Percentiles rank a stretch among this genome's conserved stretches.
Conservation (phyloP, 768 basidiomycete genomes). For the Lactifluus subvellereus region DNA sequence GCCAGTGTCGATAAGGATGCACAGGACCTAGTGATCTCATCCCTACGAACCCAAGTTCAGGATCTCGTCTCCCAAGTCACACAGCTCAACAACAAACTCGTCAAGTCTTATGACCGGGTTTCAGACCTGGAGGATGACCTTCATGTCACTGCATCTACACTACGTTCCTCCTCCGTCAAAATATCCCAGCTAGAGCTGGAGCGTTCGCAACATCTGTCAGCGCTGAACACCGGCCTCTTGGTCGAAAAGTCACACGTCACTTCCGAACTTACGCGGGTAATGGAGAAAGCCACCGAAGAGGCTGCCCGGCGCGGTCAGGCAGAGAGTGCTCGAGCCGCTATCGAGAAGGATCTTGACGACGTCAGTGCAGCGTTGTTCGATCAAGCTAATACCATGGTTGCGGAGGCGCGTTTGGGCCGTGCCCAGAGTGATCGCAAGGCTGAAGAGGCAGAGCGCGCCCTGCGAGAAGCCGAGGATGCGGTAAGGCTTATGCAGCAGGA, state of each 20-base stretch:
- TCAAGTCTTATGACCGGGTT: conserved; percentile 84
- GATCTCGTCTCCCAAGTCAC: conserved; percentile 88
- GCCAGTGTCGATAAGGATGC: conserved; percentile 46
- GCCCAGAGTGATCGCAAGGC: conserved; percentile 71
- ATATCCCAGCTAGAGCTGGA: conserved; percentile 80
- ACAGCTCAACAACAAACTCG: conserved; percentile 88
- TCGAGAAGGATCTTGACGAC: conserved; percentile 93
- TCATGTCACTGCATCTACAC: conserved; percentile 55
- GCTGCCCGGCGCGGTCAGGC: conserved; percentile 87
- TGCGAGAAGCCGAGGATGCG: conserved; percentile 81
- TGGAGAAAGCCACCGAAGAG: conserved; percentile 94
- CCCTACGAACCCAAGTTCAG: conserved; percentile 73
- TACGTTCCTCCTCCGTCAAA: conserved; percentile 56
- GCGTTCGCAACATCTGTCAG: conserved; percentile 79
- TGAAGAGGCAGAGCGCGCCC: conserved; percentile 66
- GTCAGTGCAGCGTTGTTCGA: conserved; percentile 85
- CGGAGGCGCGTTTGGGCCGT: conserved; percentile 68
- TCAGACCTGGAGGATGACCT: conserved; percentile 90
- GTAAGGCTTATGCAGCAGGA: conserved; percentile 79
- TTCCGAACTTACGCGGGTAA: conserved; percentile 83
- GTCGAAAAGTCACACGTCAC: conserved; percentile 92
- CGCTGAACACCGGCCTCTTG: conserved; percentile 83
- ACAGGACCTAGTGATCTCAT: conserved; percentile 75
- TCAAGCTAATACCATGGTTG: conserved; percentile 98
- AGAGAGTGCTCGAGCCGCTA: conserved; percentile 70